Evolutionary conservation across 2,329 filamentous ascomycete species (phyloP), one percentile per base, ranked within the genome.

Genomic region (Colletotrichum incanum): DNA sequence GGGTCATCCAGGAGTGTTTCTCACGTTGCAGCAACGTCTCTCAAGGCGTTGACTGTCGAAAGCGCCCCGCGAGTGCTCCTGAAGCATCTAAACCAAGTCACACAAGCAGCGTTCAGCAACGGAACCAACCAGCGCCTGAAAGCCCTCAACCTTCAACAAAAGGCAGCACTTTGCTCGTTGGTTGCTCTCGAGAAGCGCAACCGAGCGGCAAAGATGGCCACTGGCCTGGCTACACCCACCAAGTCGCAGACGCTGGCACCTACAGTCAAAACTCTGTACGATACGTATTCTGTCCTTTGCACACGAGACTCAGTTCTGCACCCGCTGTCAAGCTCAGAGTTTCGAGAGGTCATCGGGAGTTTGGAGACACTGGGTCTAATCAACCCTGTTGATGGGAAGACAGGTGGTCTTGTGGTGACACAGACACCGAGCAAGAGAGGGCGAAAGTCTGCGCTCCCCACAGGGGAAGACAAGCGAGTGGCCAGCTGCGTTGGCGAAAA

Each of bases 131-230:
- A 98, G 77, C 91, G 96, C 70, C 90, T 99, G 18, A 93, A 93
- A 81, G 91, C 92, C 5, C 89, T 99, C 68, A 99, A 98, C 80
- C 88, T 99, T 2, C 97, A 99, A 80, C 96, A 99, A 82, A 98
- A 98, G 81, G 96, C 96, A 5, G 95, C 96, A 0, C 87, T 99
- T 12, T 99, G 96, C 83, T 91, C 96, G 0, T 87, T 99, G 18
- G 88, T 96, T 49, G 94, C 94, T 2, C 90, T 96, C n/a, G 95
- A 98, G 80, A 94, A 93, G 77, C 91, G 91, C 74, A 92, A 90
- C 75, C 87, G 90, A 60, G 84, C 84, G 65, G 83, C 85, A 68
- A 89, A 84, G 77, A 84, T 83, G 47, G 76, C 82, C 26, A 79
- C 78, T 43, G 76, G 82, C 41, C 77, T 80, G 45, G 77, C 77